Base-by-base conservation (phyloP, 768 basidiomycete genomes). In the Lactarius hengduanensis region DNA sequence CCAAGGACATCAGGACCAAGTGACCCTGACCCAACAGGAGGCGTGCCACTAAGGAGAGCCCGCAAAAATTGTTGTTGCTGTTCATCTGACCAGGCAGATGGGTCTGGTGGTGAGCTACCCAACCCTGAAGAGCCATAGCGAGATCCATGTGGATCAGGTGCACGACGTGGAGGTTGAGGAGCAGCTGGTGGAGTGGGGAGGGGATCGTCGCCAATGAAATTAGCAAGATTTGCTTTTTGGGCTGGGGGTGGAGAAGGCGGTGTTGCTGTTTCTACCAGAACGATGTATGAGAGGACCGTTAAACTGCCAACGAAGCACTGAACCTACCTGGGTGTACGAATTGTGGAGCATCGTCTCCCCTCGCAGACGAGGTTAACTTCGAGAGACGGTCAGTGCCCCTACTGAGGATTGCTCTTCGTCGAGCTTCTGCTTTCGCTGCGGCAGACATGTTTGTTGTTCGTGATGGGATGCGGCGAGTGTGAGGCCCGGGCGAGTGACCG, bases 371-470 rank as follows among this genome's bases (percentile, higher is more conserved):
- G 4, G 92, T 91, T 54, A 94, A 82, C 72, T 87, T 92, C 36
- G 89, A 87, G 53, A 94, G 85, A 62, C 91, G 84, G 79, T 92
- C 90, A 34, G 79, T 80, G 16, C 89, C 86, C 61, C 90, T 81
- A 69, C 80, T 81, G 26, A 92, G 83, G 65, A 94, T 92, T 41
- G 91, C 91, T 77, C 84, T 88, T 72, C 86, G 79, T 54, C 91
- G 82, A 11, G 91, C 91, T 76, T 91, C 90, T 75, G 90, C 89
- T 71, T 87, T 85, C 66, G 86, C 84, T 77, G 87, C 78, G 61
- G 88, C 81, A 13, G 74, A 74, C 74, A 76, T 77, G 62, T 22
- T 68, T 38, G 58, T 32, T 20, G 22, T 26, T 43, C 32, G 47
- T 3, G 30, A 34, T 18, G 30, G 32, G 40, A 15, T 22, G 36